A percentile compares a stretch with the other conserved stretches of the same genome.
phyloP scores from a whole-genome alignment of 257 asterid genomes.

The Nicotiana benthamiana region DNA sequence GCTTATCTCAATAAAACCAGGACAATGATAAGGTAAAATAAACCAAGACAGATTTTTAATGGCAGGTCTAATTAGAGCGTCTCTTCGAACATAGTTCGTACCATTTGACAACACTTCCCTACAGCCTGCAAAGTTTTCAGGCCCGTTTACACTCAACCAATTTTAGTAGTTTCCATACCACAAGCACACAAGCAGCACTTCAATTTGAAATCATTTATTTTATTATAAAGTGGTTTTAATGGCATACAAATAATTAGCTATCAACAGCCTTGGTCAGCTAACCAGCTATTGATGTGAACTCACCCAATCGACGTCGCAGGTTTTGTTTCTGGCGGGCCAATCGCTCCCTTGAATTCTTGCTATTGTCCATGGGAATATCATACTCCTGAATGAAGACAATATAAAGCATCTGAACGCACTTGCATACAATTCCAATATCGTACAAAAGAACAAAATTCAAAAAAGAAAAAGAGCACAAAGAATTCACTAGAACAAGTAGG shows the following conservation, averaged over 20 bases:
- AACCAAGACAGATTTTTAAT: neutral
- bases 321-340: conserved; percentile 90
- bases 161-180: neutral
- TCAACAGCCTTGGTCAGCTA: neutral
- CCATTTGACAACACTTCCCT: neutral
- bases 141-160: neutral
- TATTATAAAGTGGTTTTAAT: neutral
- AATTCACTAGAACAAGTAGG: neutral
- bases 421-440: neutral
- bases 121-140: neutral
- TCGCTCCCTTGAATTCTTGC: conserved; percentile 83
- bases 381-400: conserved; percentile 56
- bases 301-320: conserved; percentile 87
- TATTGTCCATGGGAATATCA: conserved; percentile 68
- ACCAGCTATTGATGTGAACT: conserved; percentile 17
- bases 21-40: neutral
- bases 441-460: neutral
- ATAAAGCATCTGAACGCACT: conserved; percentile 3
- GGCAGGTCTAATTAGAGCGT: neutral
- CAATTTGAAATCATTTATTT: neutral
- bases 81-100: neutral
- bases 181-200: neutral
- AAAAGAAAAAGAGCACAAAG: neutral
- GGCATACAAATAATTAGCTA: neutral
- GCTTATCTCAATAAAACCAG: neutral